These are phyloP conservation scores for Amanita polypyramis DNA, from an alignment of 768 basidiomycete species.

Conservation along the genomic window DNA sequence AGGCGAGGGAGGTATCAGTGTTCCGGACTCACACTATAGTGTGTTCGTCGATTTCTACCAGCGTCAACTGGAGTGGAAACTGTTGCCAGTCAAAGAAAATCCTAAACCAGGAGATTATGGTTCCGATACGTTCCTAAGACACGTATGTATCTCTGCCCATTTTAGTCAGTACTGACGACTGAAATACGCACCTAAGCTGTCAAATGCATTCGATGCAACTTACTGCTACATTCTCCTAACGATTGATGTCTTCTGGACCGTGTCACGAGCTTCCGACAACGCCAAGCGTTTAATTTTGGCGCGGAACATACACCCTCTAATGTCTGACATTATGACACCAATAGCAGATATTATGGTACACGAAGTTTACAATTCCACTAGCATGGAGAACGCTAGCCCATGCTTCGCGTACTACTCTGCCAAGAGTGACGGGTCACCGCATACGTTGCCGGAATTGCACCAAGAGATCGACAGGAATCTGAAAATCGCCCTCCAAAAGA, in stretches of 20 bases:
- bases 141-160: background rate
- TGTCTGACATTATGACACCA: conserved; percentile 17
- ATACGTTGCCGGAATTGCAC: background rate
- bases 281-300: conserved; percentile 9
- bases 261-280: conserved; percentile 3
- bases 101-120: conserved; percentile 13
- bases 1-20: conserved; percentile 14
- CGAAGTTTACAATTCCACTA: conserved; percentile 15
- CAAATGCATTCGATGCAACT: conserved; percentile 15
- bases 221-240: conserved; percentile 17
- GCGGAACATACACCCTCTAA: conserved; percentile 16
- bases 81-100: conserved; percentile 10
- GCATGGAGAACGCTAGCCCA: conserved; percentile 14
- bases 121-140: conserved; percentile 7
- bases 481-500: no score
- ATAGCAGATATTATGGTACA: conserved; percentile 16
- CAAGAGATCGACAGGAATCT: background rate
- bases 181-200: conserved; percentile 10
- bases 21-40: conserved; percentile 11
- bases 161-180: background rate
- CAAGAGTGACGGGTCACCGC: background rate
- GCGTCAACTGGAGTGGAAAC: background rate
- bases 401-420: conserved; percentile 17
- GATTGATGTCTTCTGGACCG: conserved; percentile 16
- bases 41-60: conserved; percentile 14